Evolutionary conservation across 2,329 filamentous ascomycete genomes (phyloP), one percentile per base, ranked within the genome.

Genomic region (Alternaria alternata): DNA sequence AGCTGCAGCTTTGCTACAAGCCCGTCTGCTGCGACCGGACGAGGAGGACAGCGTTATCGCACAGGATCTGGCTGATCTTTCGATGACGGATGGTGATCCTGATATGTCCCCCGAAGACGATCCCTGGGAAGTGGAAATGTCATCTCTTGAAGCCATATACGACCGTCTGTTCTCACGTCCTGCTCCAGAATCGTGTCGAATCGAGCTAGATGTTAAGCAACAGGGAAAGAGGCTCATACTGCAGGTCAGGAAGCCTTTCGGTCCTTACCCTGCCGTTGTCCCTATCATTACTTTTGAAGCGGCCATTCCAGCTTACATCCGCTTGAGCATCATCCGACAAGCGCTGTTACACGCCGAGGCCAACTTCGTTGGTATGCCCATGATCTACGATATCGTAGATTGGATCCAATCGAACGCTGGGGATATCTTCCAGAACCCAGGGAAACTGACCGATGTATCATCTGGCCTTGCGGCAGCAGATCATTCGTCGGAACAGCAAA

Each of bases 331-430:
- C 38, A 87, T 95, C 70, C 90, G 92, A 68, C 89, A 91, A 77
- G 88, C 90, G 2, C 81, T 97, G 5, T 83, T 86, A 5, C 88
- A 94, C 73, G 89, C 93, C 2, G 82, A 87, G 51, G 85, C 89
- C 51, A 88, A 88, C 28, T 84, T 96, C 30, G 81, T 89, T 14
- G 94, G 93, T 24, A 93, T 96, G 73, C 91, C 93, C 39, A 97
- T 96, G 90, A 87, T 97, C 12, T 98, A 94, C 78, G 92, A 92
- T 66, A 85, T 96, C 12, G 86, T 94, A 53, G 94, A 97, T 79
- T 98, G 94, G 94, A 81, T 98, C 4, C 94, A 98, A 75, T 88
- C 91, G 64, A 89, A 93, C 66, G 88, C 96, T 63, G 90, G 92
- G 59, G 80, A 80, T n/a, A 92, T 98, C 57, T 89, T 97, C 54